These are phyloP conservation scores for Globisporangium viniferum DNA, from an alignment of 352 stramenopile genomes.

Conservation along the genomic window DNA sequence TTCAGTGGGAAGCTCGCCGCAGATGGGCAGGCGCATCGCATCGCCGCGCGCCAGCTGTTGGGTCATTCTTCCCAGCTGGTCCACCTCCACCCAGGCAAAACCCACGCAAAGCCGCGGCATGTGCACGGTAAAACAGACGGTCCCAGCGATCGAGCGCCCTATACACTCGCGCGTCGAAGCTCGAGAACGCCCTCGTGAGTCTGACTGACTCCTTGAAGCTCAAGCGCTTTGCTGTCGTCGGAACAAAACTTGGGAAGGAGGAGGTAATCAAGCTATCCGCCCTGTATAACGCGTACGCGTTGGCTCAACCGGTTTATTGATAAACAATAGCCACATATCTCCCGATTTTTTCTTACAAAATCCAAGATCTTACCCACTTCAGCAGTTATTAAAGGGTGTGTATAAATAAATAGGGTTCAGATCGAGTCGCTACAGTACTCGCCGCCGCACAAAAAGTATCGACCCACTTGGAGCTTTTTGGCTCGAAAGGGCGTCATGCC, in stretches of 20 bases:
- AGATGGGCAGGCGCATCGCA: slow-evolving; percentile 16
- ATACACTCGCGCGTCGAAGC: not conserved
- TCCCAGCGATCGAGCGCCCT: not conserved
- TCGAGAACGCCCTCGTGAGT: not conserved
- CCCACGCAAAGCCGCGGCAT: slow-evolving; percentile 1
- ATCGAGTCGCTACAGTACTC: not conserved
- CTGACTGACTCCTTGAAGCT: slow-evolving; percentile 19
- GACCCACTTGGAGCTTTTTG: not conserved
- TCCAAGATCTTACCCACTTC: not conserved
- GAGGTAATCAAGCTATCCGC: not conserved
- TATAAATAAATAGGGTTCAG: not conserved
- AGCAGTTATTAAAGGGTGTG: not conserved
- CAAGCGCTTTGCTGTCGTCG: not conserved
- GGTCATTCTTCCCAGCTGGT: slow-evolving; percentile 22
- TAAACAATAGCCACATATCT: not conserved
- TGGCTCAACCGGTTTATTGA: not conserved
- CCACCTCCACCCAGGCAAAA: slow-evolving; percentile 15
- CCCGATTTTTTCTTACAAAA: not conserved
- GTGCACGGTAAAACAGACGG: slow-evolving; percentile 5
- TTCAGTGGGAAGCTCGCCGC: slow-evolving; percentile 12
- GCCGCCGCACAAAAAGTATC: not conserved
- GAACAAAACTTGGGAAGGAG: not conserved
- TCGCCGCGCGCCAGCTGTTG: slow-evolving; percentile 16
- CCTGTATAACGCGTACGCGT: not conserved
- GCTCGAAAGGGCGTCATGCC: not conserved